phyloP scores from a whole-genome alignment of 257 asterid species.

The Striga asiatica region DNA sequence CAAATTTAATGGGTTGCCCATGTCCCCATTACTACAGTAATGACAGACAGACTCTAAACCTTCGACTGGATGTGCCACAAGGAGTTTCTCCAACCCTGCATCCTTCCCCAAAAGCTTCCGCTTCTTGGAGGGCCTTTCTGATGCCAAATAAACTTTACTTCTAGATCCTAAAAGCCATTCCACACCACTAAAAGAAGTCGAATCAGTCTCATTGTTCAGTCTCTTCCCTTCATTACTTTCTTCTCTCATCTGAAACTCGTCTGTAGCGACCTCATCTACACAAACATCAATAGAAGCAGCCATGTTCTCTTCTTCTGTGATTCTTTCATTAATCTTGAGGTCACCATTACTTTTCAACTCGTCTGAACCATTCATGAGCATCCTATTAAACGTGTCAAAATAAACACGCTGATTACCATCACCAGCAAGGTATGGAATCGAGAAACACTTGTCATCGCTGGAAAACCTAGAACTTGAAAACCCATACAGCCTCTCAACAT shows the following conservation, averaged over 20 bases:
- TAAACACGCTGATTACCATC: conserved; percentile 16
- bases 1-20: conserved; percentile 52
- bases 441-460: conserved; percentile 34
- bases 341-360: conserved; percentile 20
- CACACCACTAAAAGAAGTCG: conserved; percentile 40
- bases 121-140: conserved; percentile 86
- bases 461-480: conserved; percentile 26
- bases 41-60: conserved; percentile 70
- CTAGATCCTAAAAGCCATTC: conserved; percentile 97
- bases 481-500: conserved; percentile 46
- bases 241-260: conserved; percentile 15
- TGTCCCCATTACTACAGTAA: conserved; percentile 69
- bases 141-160: conserved; percentile 67
- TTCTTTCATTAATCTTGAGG: conserved; percentile 17
- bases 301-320: conserved; percentile 29
- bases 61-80: conserved; percentile 62
- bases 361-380: conserved; percentile 22
- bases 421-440: conserved; percentile 30
- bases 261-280: conserved; percentile 23
- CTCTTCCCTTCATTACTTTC: conserved; percentile 24
- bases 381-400: conserved; percentile 17
- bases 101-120: conserved; percentile 82
- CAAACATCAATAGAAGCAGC: conserved; percentile 43
- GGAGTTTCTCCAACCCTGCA: conserved; percentile 88
- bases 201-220: conserved; percentile 16